A percentile compares a stretch with the other conserved stretches of the same genome.
Evolutionary conservation across 805 yeast species (phyloP).

Genomic region (Komagataella pseudopastoris): DNA sequence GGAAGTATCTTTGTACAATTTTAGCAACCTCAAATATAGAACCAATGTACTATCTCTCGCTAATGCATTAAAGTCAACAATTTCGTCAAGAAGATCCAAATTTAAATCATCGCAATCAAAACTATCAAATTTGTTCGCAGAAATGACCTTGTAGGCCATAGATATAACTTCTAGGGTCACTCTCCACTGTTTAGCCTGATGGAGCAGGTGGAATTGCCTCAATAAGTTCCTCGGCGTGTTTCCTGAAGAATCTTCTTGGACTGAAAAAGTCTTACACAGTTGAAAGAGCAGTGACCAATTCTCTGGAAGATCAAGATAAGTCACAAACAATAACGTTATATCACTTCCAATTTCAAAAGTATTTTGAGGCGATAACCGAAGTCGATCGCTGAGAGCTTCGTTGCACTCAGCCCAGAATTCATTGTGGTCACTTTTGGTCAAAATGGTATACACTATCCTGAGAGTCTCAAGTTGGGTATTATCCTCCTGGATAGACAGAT

Average conservation of each 20-base stretch:
- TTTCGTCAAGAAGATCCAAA: background rate
- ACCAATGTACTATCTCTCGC: conserved; percentile 16
- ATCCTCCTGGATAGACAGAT: background rate
- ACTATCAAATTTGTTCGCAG: background rate
- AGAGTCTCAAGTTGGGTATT: background rate
- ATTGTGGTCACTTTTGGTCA: background rate
- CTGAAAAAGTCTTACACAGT: background rate
- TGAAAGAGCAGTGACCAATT: background rate
- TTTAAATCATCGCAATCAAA: background rate
- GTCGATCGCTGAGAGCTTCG: background rate
- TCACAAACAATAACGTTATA: background rate
- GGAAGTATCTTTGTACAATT: conserved; percentile 9
- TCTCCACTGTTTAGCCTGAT: background rate
- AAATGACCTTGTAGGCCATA: background rate
- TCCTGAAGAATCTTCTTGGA: background rate
- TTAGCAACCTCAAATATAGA: conserved; percentile 16
- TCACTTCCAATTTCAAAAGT: background rate
- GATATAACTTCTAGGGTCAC: background rate
- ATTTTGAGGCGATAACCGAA: background rate
- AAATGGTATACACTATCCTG: background rate
- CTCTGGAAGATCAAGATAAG: background rate
- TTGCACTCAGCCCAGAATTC: background rate
- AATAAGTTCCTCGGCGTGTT: background rate
- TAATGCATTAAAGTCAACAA: background rate
- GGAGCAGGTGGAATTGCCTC: background rate